A percentile compares a stretch with the other conserved stretches of the same genome.
phyloP scores from a whole-genome alignment of 768 basidiomycete species.

The Myochromella boudieri region DNA sequence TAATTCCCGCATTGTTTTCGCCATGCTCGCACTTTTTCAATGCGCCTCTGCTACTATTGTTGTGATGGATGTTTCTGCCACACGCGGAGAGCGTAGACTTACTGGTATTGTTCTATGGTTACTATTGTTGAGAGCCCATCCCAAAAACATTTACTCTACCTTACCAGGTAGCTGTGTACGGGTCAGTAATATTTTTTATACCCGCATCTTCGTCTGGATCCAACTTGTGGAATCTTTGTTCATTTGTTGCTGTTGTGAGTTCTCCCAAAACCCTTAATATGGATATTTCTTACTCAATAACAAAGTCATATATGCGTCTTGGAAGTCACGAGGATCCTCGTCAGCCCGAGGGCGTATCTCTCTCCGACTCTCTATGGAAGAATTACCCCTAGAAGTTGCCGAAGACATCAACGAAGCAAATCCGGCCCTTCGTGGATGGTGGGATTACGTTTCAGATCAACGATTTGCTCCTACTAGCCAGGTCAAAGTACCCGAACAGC shows the following conservation, averaged over 20 bases:
- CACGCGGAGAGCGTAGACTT: constrained; percentile 41
- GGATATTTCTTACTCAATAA: neutral
- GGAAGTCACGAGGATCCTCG: constrained; percentile 49
- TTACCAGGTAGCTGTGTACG: constrained; percentile 47
- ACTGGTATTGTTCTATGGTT: constrained; percentile 36
- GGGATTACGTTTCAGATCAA: constrained; percentile 48
- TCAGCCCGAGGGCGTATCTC: constrained; percentile 57
- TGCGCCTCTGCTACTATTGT: constrained; percentile 40
- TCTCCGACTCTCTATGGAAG: constrained; percentile 44
- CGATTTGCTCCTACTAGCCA: constrained; percentile 6
- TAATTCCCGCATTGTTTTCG: constrained; percentile 53
- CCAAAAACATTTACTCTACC: neutral
- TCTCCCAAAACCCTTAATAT: neutral
- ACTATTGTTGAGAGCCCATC: neutral
- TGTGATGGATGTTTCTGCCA: constrained; percentile 38
- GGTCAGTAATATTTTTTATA: constrained; percentile 31
- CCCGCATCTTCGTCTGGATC: constrained; percentile 43
- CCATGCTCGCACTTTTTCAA: constrained; percentile 41
- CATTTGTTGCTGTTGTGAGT: constrained; percentile 60
- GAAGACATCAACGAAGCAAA: constrained; percentile 22
- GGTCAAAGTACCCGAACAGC: neutral
- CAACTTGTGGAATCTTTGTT: constrained; percentile 57
- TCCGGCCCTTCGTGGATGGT: constrained; percentile 45
- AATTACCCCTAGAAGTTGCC: constrained; percentile 31
- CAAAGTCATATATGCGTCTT: constrained; percentile 55